Evolutionary conservation across 371 early-diverging fungal species (phyloP).

Genomic region (Blakeslea trispora): DNA sequence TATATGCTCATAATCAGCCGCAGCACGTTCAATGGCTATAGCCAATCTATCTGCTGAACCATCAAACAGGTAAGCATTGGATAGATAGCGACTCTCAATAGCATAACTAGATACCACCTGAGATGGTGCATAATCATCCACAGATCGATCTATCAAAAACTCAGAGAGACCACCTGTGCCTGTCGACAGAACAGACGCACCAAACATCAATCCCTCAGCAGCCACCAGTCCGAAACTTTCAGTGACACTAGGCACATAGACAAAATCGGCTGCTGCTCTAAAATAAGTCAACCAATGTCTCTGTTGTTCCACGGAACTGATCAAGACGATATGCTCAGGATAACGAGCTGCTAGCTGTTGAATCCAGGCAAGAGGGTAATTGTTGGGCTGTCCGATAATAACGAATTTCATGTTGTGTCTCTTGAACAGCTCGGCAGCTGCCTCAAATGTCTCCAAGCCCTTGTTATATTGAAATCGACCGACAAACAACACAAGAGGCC

Average conservation of each 20-base stretch:
- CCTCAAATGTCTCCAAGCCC: conserved; percentile 54
- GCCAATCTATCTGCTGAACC: conserved; percentile 28
- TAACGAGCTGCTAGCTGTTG: conserved; percentile 40
- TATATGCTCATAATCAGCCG: conserved; percentile 40
- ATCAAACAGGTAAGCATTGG: conserved; percentile 63
- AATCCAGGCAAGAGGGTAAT: conserved; percentile 52
- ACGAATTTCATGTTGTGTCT: conserved; percentile 52
- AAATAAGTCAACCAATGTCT: conserved; percentile 53
- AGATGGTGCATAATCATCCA: conserved; percentile 15
- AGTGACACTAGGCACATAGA: conserved; percentile 60
- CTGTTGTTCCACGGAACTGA: conserved; percentile 47
- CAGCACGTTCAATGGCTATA: conserved; percentile 50
- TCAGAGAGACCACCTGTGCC: conserved; percentile 61
- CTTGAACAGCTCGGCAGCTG: conserved; percentile 41
- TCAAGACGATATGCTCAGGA: conserved; percentile 49
- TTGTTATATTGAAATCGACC: conserved; percentile 69
- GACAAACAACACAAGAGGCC: conserved; percentile 58
- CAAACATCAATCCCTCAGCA: conserved; percentile 66
- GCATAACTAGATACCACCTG: conserved; percentile 10
- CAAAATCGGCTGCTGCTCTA: conserved; percentile 65
- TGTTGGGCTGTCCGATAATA: conserved; percentile 64
- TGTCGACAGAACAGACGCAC: conserved; percentile 59
- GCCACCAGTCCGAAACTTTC: conserved; percentile 67
- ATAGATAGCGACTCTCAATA: conserved; percentile 35
- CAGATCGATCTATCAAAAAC: conserved; percentile 54